Evolutionary conservation across 805 yeast genomes (phyloP), one percentile per base, ranked within the genome.

Genomic region (Myxozyma sirexii): DNA sequence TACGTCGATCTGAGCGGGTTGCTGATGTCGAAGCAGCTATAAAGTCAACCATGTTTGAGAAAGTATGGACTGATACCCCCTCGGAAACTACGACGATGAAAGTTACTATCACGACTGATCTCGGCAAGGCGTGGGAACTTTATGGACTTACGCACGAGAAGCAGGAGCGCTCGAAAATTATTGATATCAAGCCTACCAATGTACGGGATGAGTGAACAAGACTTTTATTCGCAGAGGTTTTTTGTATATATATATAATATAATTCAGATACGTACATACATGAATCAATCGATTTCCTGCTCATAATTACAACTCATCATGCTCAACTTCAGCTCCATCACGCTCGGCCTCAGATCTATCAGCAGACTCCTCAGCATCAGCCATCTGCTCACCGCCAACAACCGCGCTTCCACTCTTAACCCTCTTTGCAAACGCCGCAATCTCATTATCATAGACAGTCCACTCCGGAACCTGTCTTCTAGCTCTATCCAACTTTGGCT

Each of bases 391-490:
- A 13, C 59, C 53, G 13, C 58, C 61, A 12, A 52, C 64, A 38
- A 60, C 58, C 2, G 43, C 54, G 17, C 51, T 31, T 4, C 65
- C 60, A 27, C 39, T 56, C 46, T 52, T 62, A 15, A 63, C 60
- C 24, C 49, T 47, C 51, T 48, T 52, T n/a, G 66, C 66, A 41
- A 80, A 60, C 0, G 61, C 60, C 1, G 74, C 65, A 23, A 88
- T 80, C 64, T 81, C 84, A 43, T 79, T 68, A 65, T 88, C 91
- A 69, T 87, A 88, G 15, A 66, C 76, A 0, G 73, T 74, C 96
- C 96, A 90, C 69, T 90, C 96, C 0, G 90, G 87, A 21, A 89
- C 78, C 68, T 85, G 86, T 63, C 96, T 76, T 65, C 84, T 78
- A 0, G 96, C 96, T 37, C 87, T 75, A 48, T 83, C 91, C 23